A percentile compares a stretch with the other conserved stretches of the same genome.
phyloP scores from a whole-genome alignment of 345 rosid genomes.

The Camelina neglecta region DNA sequence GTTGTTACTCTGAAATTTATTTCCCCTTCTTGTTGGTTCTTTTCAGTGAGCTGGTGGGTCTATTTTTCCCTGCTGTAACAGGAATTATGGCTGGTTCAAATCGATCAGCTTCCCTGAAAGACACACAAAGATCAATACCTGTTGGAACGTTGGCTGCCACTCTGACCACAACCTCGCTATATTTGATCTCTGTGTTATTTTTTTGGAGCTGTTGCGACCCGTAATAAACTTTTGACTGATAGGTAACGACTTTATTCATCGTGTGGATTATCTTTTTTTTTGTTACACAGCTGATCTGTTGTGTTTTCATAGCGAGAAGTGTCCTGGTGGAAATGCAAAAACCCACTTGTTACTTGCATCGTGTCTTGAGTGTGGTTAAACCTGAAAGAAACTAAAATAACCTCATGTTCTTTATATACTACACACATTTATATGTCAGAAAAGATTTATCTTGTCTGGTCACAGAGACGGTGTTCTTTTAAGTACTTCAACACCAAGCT shows the following conservation, averaged over 20 bases:
- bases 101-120: conserved; percentile 93
- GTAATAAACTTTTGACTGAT: conserved; percentile 88
- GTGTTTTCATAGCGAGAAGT: conserved; percentile 25
- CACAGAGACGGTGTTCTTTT: conserved; percentile 17
- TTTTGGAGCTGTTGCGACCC: conserved; percentile 91
- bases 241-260: conserved; percentile 55
- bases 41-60: conserved; percentile 91
- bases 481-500: conserved; percentile 16
- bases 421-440: conserved; percentile 12
- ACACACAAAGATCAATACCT: conserved; percentile 96
- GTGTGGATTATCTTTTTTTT: neutral
- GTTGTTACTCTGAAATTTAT: conserved; percentile 29
- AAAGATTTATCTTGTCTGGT: conserved; percentile 15
- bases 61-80: conserved; percentile 98
- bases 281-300: conserved; percentile 17
- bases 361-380: conserved; percentile 26
- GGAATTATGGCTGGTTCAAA: conserved; percentile 99
- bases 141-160: conserved; percentile 96
- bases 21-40: conserved; percentile 19
- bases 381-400: conserved; percentile 10
- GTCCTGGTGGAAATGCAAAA: conserved; percentile 29
- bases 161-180: conserved; percentile 77
- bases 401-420: conserved; percentile 23
- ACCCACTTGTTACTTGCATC: conserved; percentile 19
- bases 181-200: conserved; percentile 74